Base-by-base conservation (phyloP, 2,329 filamentous ascomycete genomes). In the Nectriaceae sp. region DNA sequence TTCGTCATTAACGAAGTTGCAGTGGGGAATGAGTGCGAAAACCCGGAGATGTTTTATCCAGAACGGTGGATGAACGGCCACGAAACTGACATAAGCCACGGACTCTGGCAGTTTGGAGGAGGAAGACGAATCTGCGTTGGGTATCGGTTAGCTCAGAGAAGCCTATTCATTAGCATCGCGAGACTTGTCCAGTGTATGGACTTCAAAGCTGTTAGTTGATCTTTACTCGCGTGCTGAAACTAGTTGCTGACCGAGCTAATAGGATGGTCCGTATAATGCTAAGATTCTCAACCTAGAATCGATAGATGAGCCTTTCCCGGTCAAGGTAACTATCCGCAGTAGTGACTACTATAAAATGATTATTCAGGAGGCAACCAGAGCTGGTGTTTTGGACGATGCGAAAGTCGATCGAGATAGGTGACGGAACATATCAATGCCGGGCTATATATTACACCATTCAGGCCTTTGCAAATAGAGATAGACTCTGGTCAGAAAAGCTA, bases 1-100 rank as follows among this genome's bases (percentile, higher is more conserved):
- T 71, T 76, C 35, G 57, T 70, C 5, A 65, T 72, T 49, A 75
- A 64, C 60, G 66, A 65, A 44, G 65, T 64, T 48, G 66, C 70
- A 4, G 72, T 76, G 45, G 53, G 56, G 24, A 50, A 58, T 15
- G 62, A 68, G 16, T 65, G 57, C 21, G 64, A 65, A 4, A 50
- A 67, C 5, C 60, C 68, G 2, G 54, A 62, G 2, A 47, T 46
- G 0, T 70, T 71, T 38, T 46, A 52, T 24, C 69, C 68, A 0
- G 68, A 70, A 41, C 42, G 69, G n/a, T 72, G 68, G 68, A 50
- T 73, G 6, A 61, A 71, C 4, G 57, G 42, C 10, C 47, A 55
- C 29, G 61, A 61, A 8, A 60, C 43, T 2, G 47, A 49, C 47
- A 49, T 61, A 10, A 41, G 47, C 3, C 59, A 59, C 20, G 57